Conservation (phyloP, 768 basidiomycete genomes). For the Suillus bovinus region DNA sequence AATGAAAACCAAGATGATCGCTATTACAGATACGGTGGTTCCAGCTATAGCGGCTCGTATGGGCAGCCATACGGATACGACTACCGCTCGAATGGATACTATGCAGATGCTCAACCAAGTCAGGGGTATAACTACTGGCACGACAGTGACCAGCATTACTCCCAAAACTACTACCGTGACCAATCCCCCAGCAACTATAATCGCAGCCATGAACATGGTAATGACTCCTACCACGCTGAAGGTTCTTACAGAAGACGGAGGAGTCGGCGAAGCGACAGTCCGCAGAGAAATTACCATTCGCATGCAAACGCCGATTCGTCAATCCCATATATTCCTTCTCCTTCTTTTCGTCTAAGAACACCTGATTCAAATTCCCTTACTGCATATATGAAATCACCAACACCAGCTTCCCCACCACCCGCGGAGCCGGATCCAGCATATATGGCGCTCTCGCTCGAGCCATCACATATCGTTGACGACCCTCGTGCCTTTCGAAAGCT, state of each 20-base stretch:
- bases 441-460: constrained; percentile 31
- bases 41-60: background rate
- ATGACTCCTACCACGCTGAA: background rate
- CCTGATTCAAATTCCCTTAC: constrained; percentile 9
- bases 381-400: constrained; percentile 8
- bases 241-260: background rate
- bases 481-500: constrained; percentile 52
- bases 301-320: background rate
- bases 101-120: background rate
- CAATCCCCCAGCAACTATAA: background rate
- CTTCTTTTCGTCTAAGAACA: constrained; percentile 13
- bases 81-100: background rate
- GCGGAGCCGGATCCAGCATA: constrained; percentile 37
- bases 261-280: background rate
- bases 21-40: background rate
- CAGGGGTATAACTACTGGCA: background rate
- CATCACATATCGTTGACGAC: constrained; percentile 28
- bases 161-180: background rate
- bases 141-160: background rate
- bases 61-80: background rate
- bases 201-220: background rate
- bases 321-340: constrained; percentile 11
- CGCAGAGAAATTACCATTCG: constrained; percentile 1
- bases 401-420: constrained; percentile 9
- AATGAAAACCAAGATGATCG: background rate